These are phyloP conservation scores for Naganishia albida DNA, from an alignment of 1,284 basidiomycete genomes.

Conservation along the genomic window DNA sequence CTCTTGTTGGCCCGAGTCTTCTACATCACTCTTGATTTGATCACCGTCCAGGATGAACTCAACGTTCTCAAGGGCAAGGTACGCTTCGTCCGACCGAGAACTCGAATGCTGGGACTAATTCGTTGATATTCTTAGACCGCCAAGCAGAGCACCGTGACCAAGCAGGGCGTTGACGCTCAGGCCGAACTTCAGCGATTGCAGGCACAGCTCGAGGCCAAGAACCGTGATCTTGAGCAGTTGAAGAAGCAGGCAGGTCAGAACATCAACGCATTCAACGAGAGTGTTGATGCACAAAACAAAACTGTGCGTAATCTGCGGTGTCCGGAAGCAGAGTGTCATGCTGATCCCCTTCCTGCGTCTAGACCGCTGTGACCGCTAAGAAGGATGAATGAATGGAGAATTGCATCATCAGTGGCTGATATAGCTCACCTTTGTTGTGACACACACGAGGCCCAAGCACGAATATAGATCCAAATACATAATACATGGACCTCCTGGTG, in stretches of 20 bases:
- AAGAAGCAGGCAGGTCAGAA: constrained; percentile 74
- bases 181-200: constrained; percentile 69
- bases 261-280: constrained; percentile 31
- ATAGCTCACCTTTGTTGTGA: too few species aligned
- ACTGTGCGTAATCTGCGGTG: constrained; percentile 2
- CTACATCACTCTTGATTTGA: constrained; percentile 86
- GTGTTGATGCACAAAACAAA: constrained; percentile 22
- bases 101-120: not conserved
- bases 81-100: constrained; percentile 37
- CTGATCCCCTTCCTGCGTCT: not conserved
- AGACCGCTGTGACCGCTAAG: constrained; percentile 24
- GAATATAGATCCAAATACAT: not conserved
- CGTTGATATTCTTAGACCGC: constrained; percentile 48
- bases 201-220: constrained; percentile 61
- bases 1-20: constrained; percentile 89
- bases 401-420: not conserved
- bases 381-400: constrained; percentile 16
- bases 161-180: constrained; percentile 53
- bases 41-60: constrained; percentile 84
- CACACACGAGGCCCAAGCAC: not conserved
- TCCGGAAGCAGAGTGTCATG: too few species aligned
- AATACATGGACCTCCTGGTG: too few species aligned
- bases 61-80: constrained; percentile 74
- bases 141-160: constrained; percentile 49
- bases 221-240: constrained; percentile 72